Evolutionary conservation across 139 green algal species (phyloP), one percentile per base, ranked within the genome.

Genomic region (Chlamydomonas sp.): DNA sequence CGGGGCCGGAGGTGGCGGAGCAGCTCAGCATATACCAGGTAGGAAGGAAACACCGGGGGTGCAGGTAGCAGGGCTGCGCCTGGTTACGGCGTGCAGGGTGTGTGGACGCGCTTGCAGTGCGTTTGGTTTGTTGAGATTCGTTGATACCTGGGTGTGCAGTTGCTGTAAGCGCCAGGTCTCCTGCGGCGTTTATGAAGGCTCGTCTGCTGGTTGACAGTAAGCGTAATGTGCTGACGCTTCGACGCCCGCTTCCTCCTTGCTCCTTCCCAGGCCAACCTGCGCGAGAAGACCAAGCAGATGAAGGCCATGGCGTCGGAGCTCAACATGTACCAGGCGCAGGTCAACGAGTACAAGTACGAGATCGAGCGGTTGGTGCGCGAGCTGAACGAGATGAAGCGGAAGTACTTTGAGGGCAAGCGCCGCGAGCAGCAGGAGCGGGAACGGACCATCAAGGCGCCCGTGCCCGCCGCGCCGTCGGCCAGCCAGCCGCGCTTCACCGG

Each of bases 261-360:
- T 2, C 66, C 66, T 78, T 20, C 67, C 15, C 83, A 98, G 95
- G 94, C 91, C 63, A 96, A 93, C 72, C 88, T 99, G 75, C 91
- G 95, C 9, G 96, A 98, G 85, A 98, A 99, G 93, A 97, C 95
- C 2, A 97, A 98, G 92, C 96, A 98, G 91, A 96, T 99, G 89
- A 98, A 98, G 94, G 93, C 94, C 9, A 97, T 99, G 93, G 94
- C 95, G 0, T 92, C 82, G 6, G 97, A 99, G 93, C 95, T 99
- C 75, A 98, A 98, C 92, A 98, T 98, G 96, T 96, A 97, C 90
- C 95, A 98, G 91, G 95, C 95, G 31, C 95, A 98, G 90, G 92
- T 96, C 58, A 95, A 96, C 74, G 97, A 98, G 83, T 98, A 99
- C 92, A 98, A 97, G 90, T 98, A 98, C 87, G 95, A 98, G 88